Conservation (phyloP, 2,329 filamentous ascomycete species). For the Ascochyta clinopodiicola region DNA sequence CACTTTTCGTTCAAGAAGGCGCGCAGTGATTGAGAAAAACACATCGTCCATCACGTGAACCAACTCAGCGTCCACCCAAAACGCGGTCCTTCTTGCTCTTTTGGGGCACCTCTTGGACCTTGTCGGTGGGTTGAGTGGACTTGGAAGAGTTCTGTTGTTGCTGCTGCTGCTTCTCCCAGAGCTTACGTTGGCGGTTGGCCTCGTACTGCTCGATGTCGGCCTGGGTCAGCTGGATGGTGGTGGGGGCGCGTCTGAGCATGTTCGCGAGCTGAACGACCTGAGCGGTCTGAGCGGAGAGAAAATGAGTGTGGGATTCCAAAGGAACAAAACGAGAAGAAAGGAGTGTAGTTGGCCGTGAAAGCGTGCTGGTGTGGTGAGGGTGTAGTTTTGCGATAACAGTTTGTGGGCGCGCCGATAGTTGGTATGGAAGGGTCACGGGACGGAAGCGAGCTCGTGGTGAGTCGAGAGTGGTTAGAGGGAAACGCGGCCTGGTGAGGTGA, state of each 20-base stretch:
- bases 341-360: constrained; percentile 1
- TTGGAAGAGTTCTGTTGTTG: constrained; percentile 31
- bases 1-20: neutral
- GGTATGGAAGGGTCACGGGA: neutral
- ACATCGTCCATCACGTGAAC: neutral
- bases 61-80: constrained; percentile 28
- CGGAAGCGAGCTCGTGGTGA: constrained; percentile 6
- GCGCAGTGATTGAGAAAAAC: neutral
- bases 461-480: neutral
- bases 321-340: constrained; percentile 7
- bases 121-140: constrained; percentile 25
- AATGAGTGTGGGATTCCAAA: constrained; percentile 3
- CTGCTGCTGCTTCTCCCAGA: constrained; percentile 38
- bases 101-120: constrained; percentile 22
- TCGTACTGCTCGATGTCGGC: constrained; percentile 76
- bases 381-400: constrained; percentile 1
- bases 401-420: neutral
- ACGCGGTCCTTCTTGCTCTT: constrained; percentile 43
- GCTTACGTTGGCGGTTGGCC: constrained; percentile 58
- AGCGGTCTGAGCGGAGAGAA: neutral
- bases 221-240: constrained; percentile 70
- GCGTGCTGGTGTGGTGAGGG: neutral
- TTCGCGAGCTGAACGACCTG: constrained; percentile 11
- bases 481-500: constrained; percentile 9
- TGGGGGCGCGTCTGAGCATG: constrained; percentile 73